phyloP scores from a whole-genome alignment of 352 stramenopile genomes.

The Phytophthora colocasiae region DNA sequence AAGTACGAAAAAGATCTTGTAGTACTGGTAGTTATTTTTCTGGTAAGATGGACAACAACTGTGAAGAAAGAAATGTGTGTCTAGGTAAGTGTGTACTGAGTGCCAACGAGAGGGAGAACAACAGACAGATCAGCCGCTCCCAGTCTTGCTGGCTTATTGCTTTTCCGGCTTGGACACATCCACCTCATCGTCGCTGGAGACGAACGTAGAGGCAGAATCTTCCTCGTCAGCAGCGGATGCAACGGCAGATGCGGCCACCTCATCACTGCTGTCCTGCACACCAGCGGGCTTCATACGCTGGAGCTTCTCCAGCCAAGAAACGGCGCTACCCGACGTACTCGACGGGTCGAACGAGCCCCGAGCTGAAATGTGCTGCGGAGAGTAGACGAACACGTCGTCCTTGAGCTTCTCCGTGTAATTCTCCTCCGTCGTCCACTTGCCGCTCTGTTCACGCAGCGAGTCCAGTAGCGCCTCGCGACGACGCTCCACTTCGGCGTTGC shows the following conservation, averaged over 20 bases:
- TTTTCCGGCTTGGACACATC: slow-evolving; percentile 28
- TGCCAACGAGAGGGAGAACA: slow-evolving; percentile 14
- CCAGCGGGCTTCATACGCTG: slow-evolving; percentile 88
- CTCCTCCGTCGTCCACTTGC: slow-evolving; percentile 74
- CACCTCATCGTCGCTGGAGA: slow-evolving; percentile 14
- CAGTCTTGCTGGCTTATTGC: slow-evolving; percentile 24
- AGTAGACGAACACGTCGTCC: slow-evolving; percentile 89
- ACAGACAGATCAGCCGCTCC: neutral
- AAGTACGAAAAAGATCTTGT: slow-evolving; percentile 26
- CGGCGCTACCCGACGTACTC: slow-evolving; percentile 66
- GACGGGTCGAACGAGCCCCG: slow-evolving; percentile 77
- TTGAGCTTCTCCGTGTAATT: slow-evolving; percentile 84
- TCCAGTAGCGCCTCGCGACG: slow-evolving; percentile 75
- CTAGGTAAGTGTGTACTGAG: slow-evolving; percentile 34
- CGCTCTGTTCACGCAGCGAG: slow-evolving; percentile 65
- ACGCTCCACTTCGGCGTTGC: slow-evolving; percentile 64
- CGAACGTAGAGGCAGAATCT: slow-evolving; percentile 1
- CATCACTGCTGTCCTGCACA: slow-evolving; percentile 42
- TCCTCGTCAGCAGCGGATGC: slow-evolving; percentile 38
- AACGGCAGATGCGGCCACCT: slow-evolving; percentile 32
- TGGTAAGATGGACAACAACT: too few species aligned
- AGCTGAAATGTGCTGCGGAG: slow-evolving; percentile 71
- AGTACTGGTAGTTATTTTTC: too few species aligned
- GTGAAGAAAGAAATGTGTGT: slow-evolving; percentile 5
- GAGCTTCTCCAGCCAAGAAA: slow-evolving; percentile 90